Base-by-base conservation (phyloP, 441 rosid species). In the Populus tomentosa region DNA sequence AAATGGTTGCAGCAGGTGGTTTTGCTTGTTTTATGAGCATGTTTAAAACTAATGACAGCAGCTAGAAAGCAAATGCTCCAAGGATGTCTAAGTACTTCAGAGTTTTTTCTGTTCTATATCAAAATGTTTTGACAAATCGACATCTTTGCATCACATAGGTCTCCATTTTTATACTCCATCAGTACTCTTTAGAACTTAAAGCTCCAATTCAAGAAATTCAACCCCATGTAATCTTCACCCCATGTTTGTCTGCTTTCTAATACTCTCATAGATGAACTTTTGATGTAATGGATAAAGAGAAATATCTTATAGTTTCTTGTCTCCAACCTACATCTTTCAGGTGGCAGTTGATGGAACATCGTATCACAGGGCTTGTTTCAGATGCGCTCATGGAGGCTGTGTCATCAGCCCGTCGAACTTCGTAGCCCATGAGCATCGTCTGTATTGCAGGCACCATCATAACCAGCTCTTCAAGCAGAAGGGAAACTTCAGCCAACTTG, bases 401-500 rank as follows among this genome's bases (percentile, higher is more conserved):
- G 80, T 86, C 26, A 86, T 91, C 71, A 89, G 92, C 83, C 89
- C 92, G 0, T 91, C 93, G 14, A 90, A 87, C 81, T 89, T 85
- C 24, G 85, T 89, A 36, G 90, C 95, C 3, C 95, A 91, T 46
- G 89, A 87, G 78, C 90, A 88, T 4, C 91, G 89, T 46, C 88
- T 87, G 75, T 89, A 88, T 68, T 91, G 92, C 79, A 88, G 89
- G 85, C 90, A 89, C 85, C 95, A 91, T 82, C 93, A 91, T 78
- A 87, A 80, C 75, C 95, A 90, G 75, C 89, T 91, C 72, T 91
- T 91, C 90, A 88, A 81, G 85, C 82, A 85, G 84, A 91, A 91
- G 63, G 96, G 95, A 4, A 88, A 91, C 82, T 91, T 89, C 87
- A 91, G 96, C 88, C 93, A 87, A 81, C 85, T 91, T 18, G 89